Percentiles rank a stretch among this genome's conserved stretches.
phyloP scores from a whole-genome alignment of 2,329 filamentous ascomycete species.

The Gaeumannomyces sp. region DNA sequence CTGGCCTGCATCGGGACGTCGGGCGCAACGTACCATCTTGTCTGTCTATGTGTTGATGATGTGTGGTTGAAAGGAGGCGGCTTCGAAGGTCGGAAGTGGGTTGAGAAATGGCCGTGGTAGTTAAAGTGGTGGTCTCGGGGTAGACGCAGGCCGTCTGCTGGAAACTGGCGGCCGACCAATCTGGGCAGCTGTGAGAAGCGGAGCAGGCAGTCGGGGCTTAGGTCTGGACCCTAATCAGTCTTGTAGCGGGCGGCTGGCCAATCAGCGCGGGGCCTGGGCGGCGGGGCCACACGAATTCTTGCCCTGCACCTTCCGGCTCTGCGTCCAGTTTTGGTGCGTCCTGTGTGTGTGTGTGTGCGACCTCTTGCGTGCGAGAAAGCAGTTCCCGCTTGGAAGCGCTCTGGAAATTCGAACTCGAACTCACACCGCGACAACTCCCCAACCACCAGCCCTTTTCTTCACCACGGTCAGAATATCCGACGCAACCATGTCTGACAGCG shows the following conservation, averaged over 20 bases:
- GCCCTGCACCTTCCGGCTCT: neutral
- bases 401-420: constrained; percentile 4
- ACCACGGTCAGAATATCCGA: constrained; percentile 24
- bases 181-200: neutral
- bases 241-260: neutral
- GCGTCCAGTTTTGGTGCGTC: neutral
- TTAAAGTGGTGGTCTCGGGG: neutral
- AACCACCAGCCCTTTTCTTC: constrained; percentile 19
- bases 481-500: constrained; percentile 83
- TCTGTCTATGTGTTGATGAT: constrained; percentile 24
- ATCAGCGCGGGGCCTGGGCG: neutral
- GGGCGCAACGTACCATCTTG: constrained; percentile 31
- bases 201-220: constrained; percentile 5
- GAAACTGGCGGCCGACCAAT: neutral
- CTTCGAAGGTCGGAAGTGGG: neutral
- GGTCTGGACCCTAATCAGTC: constrained; percentile 8
- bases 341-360: neutral
- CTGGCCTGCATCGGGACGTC: neutral
- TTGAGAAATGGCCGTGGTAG: constrained; percentile 1
- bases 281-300: constrained; percentile 8
- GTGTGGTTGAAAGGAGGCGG: constrained; percentile 15
- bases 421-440: neutral
- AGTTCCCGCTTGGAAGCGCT: neutral
- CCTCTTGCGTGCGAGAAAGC: constrained; percentile 1
- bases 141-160: neutral